Evolutionary conservation across 805 yeast genomes (phyloP).

Genomic region (Saccharomyces paradoxus): DNA sequence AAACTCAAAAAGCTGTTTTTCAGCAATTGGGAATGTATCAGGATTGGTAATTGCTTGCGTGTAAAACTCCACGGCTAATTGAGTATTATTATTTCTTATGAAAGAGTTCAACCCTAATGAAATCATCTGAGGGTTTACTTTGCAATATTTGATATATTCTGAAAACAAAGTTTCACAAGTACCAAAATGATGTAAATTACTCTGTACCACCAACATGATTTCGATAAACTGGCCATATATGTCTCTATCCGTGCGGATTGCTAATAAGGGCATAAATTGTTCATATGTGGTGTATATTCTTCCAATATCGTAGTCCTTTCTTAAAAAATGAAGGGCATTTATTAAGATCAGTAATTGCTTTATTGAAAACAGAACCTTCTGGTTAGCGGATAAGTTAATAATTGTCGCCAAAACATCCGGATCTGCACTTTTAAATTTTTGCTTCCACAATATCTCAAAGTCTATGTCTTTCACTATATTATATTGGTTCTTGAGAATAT

Average conservation of each 20-base stretch:
- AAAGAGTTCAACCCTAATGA: slow-evolving; percentile 24
- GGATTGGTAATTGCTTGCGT: slow-evolving; percentile 23
- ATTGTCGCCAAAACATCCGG: slow-evolving; percentile 6
- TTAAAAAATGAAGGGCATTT: slow-evolving; percentile 6
- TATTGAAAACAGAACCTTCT: slow-evolving; percentile 10
- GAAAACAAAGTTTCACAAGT: slow-evolving; percentile 23
- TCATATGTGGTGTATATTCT: slow-evolving; percentile 11
- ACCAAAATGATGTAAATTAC: slow-evolving; percentile 13
- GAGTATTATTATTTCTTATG: slow-evolving; percentile 20
- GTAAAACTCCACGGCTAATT: slow-evolving; percentile 27
- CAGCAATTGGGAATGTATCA: slow-evolving; percentile 22
- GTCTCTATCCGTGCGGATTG: not conserved
- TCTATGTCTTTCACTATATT: not conserved
- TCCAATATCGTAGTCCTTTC: slow-evolving; percentile 18
- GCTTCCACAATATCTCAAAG: slow-evolving; percentile 11
- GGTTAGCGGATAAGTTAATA: slow-evolving; percentile 2
- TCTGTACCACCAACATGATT: slow-evolving; percentile 13
- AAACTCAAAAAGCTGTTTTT: slow-evolving; percentile 14
- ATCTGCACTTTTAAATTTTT: slow-evolving; percentile 13
- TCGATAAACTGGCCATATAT: slow-evolving; percentile 9
- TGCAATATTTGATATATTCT: slow-evolving; percentile 21
- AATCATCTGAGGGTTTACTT: slow-evolving; percentile 13
- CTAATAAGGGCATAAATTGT: slow-evolving; percentile 4
- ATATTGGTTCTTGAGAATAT: not conserved
- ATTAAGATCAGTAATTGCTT: slow-evolving; percentile 14